These are phyloP conservation scores for Cryphonectria carpinicola DNA, from an alignment of 2,329 filamentous ascomycete genomes.

Conservation along the genomic window DNA sequence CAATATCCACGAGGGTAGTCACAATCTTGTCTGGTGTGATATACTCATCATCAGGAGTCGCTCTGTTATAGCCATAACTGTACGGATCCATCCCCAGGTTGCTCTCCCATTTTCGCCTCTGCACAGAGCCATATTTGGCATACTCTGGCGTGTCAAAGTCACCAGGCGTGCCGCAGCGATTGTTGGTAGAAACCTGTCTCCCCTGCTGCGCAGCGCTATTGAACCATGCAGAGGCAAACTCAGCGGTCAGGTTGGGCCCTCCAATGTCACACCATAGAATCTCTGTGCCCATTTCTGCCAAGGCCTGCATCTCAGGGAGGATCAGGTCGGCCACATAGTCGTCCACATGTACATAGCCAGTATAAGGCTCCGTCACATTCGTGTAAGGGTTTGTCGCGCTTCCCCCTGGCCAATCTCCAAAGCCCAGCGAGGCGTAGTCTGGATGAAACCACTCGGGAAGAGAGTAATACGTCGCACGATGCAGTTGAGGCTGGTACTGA, in stretches of 20 bases:
- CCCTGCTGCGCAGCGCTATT: slow-evolving; percentile 39
- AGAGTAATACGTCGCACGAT: slow-evolving; percentile 48
- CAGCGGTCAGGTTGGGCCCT: slow-evolving; percentile 46
- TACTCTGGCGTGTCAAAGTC: slow-evolving; percentile 33
- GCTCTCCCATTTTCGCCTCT: slow-evolving; percentile 31
- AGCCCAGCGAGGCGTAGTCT: slow-evolving; percentile 45
- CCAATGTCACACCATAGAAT: slow-evolving; percentile 54
- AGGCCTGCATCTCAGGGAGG: slow-evolving; percentile 47
- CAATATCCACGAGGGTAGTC: slow-evolving; percentile 35
- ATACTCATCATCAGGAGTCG: slow-evolving; percentile 31
- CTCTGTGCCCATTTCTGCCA: slow-evolving; percentile 47
- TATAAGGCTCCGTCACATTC: slow-evolving; percentile 46
- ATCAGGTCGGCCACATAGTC: slow-evolving; percentile 48
- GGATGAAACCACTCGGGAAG: slow-evolving; percentile 53
- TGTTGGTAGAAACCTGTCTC: slow-evolving; percentile 25
- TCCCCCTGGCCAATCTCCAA: slow-evolving; percentile 45
- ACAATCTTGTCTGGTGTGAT: slow-evolving; percentile 34
- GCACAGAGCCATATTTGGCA: slow-evolving; percentile 26
- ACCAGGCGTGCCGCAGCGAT: slow-evolving; percentile 28
- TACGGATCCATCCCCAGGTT: slow-evolving; percentile 32
- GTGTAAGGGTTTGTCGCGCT: slow-evolving; percentile 50
- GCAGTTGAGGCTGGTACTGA: slow-evolving; percentile 46
- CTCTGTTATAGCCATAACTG: slow-evolving; percentile 32
- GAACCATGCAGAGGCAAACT: slow-evolving; percentile 48
- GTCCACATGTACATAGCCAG: slow-evolving; percentile 45